phyloP scores from a whole-genome alignment of 2,329 filamentous ascomycete species.

The Falciphora oryzae region DNA sequence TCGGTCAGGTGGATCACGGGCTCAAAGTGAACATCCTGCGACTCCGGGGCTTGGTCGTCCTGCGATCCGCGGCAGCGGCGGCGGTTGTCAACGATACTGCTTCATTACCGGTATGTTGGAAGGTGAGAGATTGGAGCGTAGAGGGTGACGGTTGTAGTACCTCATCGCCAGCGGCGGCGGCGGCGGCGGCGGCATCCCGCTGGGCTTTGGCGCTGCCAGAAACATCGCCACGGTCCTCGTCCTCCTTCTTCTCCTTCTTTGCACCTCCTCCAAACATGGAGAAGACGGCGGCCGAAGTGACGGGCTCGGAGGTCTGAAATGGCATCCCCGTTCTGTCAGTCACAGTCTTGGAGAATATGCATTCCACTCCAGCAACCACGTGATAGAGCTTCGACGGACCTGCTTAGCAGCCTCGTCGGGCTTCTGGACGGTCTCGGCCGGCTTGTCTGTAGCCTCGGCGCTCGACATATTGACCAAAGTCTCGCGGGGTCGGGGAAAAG shows the following conservation, averaged over 20 bases:
- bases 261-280: conserved; percentile 98
- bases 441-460: conserved; percentile 28
- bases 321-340: not conserved
- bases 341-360: not conserved
- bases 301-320: conserved; percentile 29
- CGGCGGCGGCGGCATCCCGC: conserved; percentile 55
- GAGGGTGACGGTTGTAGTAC: conserved; percentile 29
- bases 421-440: conserved; percentile 25
- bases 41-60: conserved; percentile 77
- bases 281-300: conserved; percentile 68
- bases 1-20: conserved; percentile 94
- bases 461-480: conserved; percentile 22
- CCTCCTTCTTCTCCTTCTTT: conserved; percentile 88
- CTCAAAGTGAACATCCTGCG: conserved; percentile 93
- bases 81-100: not conserved
- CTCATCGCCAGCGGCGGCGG: conserved; percentile 46
- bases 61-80: conserved; percentile 27
- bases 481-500: not conserved
- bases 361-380: not conserved
- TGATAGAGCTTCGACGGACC: conserved; percentile 2
- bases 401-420: conserved; percentile 19
- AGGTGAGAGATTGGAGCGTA: conserved; percentile 1
- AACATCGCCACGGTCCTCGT: conserved; percentile 77
- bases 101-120: not conserved
- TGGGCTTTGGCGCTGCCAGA: conserved; percentile 85